Conservation (phyloP, 805 yeast genomes). For the Candida koratica region DNA sequence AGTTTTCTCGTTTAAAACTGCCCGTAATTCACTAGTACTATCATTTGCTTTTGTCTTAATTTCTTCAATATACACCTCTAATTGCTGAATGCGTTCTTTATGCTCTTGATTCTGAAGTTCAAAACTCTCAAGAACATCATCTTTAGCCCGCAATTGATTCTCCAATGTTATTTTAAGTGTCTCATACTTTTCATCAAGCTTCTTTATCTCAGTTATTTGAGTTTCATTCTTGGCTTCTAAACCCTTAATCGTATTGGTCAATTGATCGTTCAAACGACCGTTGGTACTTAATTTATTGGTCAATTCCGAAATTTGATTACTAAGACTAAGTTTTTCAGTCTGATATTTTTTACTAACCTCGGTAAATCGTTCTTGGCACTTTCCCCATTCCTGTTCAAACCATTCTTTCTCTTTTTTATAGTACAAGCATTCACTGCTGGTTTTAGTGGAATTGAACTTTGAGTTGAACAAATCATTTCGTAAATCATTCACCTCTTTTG, state of each 20-base stretch:
- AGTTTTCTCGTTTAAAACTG: slow-evolving; percentile 29
- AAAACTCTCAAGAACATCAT: slow-evolving; percentile 54
- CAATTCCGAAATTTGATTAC: slow-evolving; percentile 28
- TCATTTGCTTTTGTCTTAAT: slow-evolving; percentile 37
- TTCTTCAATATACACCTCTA: slow-evolving; percentile 47
- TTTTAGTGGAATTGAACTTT: slow-evolving; percentile 34
- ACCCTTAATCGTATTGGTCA: slow-evolving; percentile 43
- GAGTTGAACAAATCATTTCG: slow-evolving; percentile 33
- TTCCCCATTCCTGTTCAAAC: slow-evolving; percentile 37
- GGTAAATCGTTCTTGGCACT: slow-evolving; percentile 34
- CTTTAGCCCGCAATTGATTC: slow-evolving; percentile 48
- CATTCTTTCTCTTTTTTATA: slow-evolving; percentile 34
- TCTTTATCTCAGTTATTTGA: slow-evolving; percentile 18
- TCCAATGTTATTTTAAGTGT: slow-evolving; percentile 46
- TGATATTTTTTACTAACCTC: slow-evolving; percentile 38
- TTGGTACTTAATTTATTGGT: slow-evolving; percentile 23
- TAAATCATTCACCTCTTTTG: slow-evolving; percentile 34
- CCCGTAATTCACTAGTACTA: slow-evolving; percentile 31
- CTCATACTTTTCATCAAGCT: slow-evolving; percentile 24
- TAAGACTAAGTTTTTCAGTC: slow-evolving; percentile 27
- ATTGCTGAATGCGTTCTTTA: slow-evolving; percentile 46
- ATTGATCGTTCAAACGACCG: slow-evolving; percentile 32
- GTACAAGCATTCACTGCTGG: slow-evolving; percentile 31
- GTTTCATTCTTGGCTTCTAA: slow-evolving; percentile 41
- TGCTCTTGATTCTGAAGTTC: slow-evolving; percentile 52